Conservation (phyloP, 768 basidiomycete genomes). For the Trametes gibbosa region DNA sequence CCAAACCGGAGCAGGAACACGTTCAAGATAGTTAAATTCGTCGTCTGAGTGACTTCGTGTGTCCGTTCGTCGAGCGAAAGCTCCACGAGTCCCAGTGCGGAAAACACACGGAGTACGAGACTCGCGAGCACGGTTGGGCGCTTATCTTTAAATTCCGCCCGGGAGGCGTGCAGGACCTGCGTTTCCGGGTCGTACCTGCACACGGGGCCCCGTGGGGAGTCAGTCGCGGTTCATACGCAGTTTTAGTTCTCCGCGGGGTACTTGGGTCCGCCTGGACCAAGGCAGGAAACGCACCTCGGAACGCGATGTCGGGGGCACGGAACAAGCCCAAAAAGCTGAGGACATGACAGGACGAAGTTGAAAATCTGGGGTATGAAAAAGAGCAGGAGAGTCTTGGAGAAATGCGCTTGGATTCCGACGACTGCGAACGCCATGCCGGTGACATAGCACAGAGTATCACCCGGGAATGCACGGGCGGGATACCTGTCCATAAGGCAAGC, state of each 20-base stretch:
- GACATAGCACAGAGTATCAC: conserved; percentile 97
- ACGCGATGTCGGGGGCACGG: conserved; percentile 93
- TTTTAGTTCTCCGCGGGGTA: conserved; percentile 1
- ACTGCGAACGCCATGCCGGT: conserved; percentile 99
- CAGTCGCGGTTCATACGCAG: background rate
- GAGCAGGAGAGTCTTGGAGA: conserved; percentile 91
- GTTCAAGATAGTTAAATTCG: conserved; percentile 92
- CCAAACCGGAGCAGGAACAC: conserved; percentile 77
- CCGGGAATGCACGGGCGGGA: conserved; percentile 91
- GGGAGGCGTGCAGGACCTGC: conserved; percentile 77
- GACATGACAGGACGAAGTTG: conserved; percentile 93
- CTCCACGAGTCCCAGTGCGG: conserved; percentile 62
- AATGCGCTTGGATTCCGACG: conserved; percentile 95
- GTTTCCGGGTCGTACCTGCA: conserved; percentile 72
- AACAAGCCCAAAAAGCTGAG: conserved; percentile 92
- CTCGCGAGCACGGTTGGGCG: conserved; percentile 55
- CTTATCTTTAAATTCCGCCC: conserved; percentile 51
- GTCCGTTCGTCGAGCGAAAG: conserved; percentile 54
- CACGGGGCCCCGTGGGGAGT: background rate
- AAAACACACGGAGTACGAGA: conserved; percentile 56
- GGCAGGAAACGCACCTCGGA: conserved; percentile 58
- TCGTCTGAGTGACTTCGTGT: conserved; percentile 63
- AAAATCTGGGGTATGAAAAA: conserved; percentile 99
- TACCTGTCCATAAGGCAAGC: conserved; percentile 60
- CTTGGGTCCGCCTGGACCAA: background rate